phyloP scores from a whole-genome alignment of 169 alveolate species.

The Perkinsus olseni region DNA sequence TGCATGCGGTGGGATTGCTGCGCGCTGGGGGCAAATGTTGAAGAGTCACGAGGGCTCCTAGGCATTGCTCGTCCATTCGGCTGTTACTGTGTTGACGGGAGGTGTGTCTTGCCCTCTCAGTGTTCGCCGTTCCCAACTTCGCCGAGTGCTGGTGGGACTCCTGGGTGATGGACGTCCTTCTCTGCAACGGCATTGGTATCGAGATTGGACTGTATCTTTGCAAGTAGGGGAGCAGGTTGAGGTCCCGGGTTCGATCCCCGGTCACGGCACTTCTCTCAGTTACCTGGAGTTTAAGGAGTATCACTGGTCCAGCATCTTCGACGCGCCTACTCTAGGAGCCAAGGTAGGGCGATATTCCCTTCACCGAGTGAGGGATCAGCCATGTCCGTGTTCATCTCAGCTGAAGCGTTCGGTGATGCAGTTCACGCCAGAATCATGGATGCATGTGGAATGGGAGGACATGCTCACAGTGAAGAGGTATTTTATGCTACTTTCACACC shows the following conservation, averaged over 20 bases:
- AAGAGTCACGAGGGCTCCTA: too few relatives aligned
- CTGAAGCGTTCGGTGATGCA: background rate
- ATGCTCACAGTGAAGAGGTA: background rate
- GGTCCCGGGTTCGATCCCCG: background rate
- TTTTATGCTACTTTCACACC: background rate
- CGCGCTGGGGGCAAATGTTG: too few relatives aligned
- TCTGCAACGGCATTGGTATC: conserved; percentile 11
- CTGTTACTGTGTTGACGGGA: too few relatives aligned
- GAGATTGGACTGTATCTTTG: conserved; percentile 1
- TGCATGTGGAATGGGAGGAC: background rate
- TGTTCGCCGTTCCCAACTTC: background rate
- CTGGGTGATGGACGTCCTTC: conserved; percentile 3
- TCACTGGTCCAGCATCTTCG: background rate
- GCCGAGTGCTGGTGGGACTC: conserved; percentile 15
- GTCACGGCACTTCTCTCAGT: background rate
- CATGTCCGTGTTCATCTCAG: background rate
- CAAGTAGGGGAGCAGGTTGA: background rate
- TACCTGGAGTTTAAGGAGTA: conserved; percentile 3
- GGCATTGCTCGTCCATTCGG: too few relatives aligned
- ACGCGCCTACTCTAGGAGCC: background rate
- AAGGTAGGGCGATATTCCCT: background rate
- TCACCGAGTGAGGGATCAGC: background rate
- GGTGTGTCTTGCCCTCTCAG: background rate
- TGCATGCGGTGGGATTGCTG: too few relatives aligned
- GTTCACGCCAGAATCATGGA: background rate